phyloP scores from a whole-genome alignment of 345 rosid genomes.

The Durio zibethinus region DNA sequence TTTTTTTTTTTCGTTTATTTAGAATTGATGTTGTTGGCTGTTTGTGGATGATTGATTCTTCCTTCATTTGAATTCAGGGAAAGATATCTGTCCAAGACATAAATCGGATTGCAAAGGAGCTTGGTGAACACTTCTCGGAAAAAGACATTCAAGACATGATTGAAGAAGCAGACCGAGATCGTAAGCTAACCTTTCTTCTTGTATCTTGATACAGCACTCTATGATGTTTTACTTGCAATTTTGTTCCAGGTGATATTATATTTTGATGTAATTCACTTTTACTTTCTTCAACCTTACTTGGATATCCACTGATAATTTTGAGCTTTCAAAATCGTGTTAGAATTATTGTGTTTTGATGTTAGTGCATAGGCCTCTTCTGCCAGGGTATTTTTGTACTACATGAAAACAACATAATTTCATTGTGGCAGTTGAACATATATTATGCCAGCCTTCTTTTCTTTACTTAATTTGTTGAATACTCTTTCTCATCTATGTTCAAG shows the following conservation, averaged over 20 bases:
- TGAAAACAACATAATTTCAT: not conserved
- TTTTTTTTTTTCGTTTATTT: constrained; percentile 15
- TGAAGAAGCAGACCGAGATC: constrained; percentile 74
- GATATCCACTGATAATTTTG: not conserved
- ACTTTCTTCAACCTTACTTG: not conserved
- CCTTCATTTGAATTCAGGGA: constrained; percentile 40
- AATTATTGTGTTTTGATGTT: not conserved
- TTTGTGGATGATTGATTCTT: constrained; percentile 4
- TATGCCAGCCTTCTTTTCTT: not conserved
- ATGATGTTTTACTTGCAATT: not conserved
- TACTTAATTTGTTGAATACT: not conserved
- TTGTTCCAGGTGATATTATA: not conserved
- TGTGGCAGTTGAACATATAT: not conserved
- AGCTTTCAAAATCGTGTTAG: too few relatives aligned
- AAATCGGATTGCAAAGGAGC: constrained; percentile 58
- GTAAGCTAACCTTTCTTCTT: constrained; percentile 40
- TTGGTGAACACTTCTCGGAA: constrained; percentile 72
- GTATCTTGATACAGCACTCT: not conserved
- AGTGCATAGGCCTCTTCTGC: not conserved
- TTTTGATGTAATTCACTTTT: not conserved
- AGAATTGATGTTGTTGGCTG: not conserved
- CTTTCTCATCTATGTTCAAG: not conserved
- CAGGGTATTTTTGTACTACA: not conserved
- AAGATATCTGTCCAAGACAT: constrained; percentile 70
- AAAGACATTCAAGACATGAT: constrained; percentile 75